A percentile compares a stretch with the other conserved stretches of the same genome.
phyloP scores from a whole-genome alignment of 441 rosid genomes.

The Aleurites moluccanus region DNA sequence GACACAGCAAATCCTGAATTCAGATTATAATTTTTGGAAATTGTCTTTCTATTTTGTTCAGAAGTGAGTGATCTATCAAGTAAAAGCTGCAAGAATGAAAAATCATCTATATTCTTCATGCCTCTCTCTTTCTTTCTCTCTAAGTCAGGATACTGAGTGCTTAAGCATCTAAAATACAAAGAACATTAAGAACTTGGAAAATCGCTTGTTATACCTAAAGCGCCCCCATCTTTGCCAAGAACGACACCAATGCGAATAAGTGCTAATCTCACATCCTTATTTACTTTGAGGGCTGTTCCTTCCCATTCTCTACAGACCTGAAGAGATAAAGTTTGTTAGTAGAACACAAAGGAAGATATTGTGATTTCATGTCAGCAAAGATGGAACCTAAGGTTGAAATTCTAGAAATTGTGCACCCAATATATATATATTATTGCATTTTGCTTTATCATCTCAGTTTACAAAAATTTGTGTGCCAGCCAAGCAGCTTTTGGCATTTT shows the following conservation, averaged over 20 bases:
- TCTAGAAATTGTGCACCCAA: neutral
- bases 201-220: constrained; percentile 57
- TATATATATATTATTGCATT: neutral
- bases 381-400: neutral
- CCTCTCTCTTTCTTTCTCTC: neutral
- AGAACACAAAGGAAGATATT: constrained; percentile 8
- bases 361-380: neutral
- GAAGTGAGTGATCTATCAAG: neutral
- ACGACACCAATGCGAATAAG: constrained; percentile 91
- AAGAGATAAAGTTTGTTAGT: constrained; percentile 23
- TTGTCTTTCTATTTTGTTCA: neutral
- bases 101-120: no score
- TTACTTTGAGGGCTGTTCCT: constrained; percentile 67
- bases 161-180: neutral
- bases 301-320: constrained; percentile 99
- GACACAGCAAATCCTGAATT: neutral
- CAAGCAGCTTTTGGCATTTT: constrained; percentile 2
- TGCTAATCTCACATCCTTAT: constrained; percentile 77
- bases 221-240: constrained; percentile 97
- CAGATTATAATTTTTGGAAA: neutral
- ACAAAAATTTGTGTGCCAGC: neutral
- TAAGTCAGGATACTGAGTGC: neutral
- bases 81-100: neutral
- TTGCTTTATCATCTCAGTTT: neutral
- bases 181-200: constrained; percentile 17